A percentile compares a stretch with the other conserved stretches of the same genome.
Evolutionary conservation across 78 protist species (phyloP).

Genomic region (Emiliania huxleyi): DNA sequence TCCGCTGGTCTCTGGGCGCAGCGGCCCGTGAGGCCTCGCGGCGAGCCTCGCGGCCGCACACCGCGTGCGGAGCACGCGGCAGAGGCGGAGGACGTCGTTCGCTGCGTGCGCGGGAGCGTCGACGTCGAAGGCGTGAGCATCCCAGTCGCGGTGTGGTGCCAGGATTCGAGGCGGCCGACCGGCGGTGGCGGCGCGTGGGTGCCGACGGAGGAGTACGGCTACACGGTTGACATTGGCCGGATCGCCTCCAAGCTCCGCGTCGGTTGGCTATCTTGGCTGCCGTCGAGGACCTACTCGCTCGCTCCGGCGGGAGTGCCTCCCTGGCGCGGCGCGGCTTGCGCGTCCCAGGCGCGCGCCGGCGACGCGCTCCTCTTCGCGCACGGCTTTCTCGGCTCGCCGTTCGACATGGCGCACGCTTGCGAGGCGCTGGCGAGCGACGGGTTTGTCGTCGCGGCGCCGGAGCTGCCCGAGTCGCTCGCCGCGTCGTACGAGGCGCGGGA

Average conservation of each 20-base stretch:
- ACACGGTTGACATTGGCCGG: neutral
- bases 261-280: neutral
- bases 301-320: too few relatives aligned
- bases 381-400: neutral
- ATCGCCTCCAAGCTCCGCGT: neutral
- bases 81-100: too few relatives aligned
- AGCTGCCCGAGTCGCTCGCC: neutral
- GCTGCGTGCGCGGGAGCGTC: too few relatives aligned
- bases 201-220: neutral
- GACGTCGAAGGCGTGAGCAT: too few relatives aligned
- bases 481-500: neutral
- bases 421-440: neutral
- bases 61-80: too few relatives aligned
- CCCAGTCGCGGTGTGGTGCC: too few relatives aligned
- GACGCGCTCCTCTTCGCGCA: neutral
- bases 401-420: neutral
- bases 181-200: too few relatives aligned
- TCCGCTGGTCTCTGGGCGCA: too few relatives aligned
- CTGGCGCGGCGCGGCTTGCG: neutral
- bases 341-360: neutral
- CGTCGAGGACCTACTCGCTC: neutral
- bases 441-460: neutral
- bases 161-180: too few relatives aligned
- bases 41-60: too few relatives aligned
- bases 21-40: too few relatives aligned